Evolutionary conservation across 164 flowering plant species (phyloP).

Genomic region (Piper longum): DNA sequence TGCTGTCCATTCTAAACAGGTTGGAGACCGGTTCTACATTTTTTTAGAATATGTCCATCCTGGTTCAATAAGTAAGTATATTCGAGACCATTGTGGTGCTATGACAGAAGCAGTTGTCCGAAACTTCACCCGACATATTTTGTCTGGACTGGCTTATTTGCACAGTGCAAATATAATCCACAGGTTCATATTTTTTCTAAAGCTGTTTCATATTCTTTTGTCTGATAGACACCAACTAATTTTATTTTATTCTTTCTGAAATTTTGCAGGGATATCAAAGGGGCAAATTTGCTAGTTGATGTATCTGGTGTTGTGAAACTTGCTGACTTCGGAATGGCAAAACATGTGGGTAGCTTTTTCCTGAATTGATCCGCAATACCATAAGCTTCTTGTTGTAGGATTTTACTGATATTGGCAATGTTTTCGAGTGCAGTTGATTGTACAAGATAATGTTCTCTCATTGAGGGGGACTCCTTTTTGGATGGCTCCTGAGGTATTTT

Average conservation of each 20-base stretch:
- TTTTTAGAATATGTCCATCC: conserved; percentile 89
- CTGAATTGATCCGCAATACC: not conserved
- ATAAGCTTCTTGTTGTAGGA: not conserved
- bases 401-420: not conserved
- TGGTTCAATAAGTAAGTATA: conserved; percentile 78
- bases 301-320: conserved; percentile 88
- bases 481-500: conserved; percentile 98
- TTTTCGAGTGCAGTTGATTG: conserved; percentile 38
- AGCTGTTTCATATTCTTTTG: not conserved
- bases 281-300: conserved; percentile 95
- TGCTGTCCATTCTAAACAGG: conserved; percentile 28
- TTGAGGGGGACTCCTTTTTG: conserved; percentile 95
- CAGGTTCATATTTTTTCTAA: conserved; percentile 33
- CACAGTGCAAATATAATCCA: conserved; percentile 78
- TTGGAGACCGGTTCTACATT: conserved; percentile 63
- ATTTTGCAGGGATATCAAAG: conserved; percentile 76
- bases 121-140: conserved; percentile 82
- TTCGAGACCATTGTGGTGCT: conserved; percentile 81
- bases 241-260: not conserved
- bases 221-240: not conserved
- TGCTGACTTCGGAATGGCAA: conserved; percentile 99
- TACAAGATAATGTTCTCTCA: conserved; percentile 60
- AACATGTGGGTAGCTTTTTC: conserved; percentile 53
- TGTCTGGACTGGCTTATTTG: conserved; percentile 80
- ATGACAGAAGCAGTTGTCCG: conserved; percentile 81